Conservation (phyloP, 2,329 filamentous ascomycete species). For the Arthroderma sp. region DNA sequence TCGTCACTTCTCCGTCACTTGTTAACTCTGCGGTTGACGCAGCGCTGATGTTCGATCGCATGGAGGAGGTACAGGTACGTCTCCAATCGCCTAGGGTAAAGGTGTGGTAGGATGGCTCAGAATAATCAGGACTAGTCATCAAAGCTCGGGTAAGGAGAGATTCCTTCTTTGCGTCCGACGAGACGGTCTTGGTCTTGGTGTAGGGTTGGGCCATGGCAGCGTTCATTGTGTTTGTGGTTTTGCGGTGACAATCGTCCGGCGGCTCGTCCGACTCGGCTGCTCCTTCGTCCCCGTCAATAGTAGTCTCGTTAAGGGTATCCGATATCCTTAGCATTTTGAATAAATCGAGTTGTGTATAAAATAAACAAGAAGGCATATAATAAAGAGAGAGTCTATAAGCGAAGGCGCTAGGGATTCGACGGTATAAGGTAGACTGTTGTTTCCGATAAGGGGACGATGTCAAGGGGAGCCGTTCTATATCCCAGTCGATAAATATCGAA, state of each 20-base stretch:
- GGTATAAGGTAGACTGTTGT: too few species aligned
- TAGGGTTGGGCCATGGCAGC: slow-evolving; percentile 25
- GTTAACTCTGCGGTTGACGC: slow-evolving; percentile 81
- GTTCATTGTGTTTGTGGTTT: slow-evolving; percentile 12
- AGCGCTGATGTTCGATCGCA: slow-evolving; percentile 50
- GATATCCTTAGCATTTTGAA: slow-evolving; percentile 32
- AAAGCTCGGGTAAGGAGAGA: slow-evolving; percentile 83
- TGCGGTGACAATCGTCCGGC: slow-evolving; percentile 44
- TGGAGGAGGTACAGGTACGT: slow-evolving; percentile 21
- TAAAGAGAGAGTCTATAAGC: background rate
- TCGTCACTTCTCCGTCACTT: slow-evolving; percentile 86
- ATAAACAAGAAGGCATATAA: background rate
- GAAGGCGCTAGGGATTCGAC: slow-evolving; percentile 3
- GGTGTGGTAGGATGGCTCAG: slow-evolving; percentile 16
- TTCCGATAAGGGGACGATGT: too few species aligned
- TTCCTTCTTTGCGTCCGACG: slow-evolving; percentile 47
- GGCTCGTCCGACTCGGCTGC: slow-evolving; percentile 75
- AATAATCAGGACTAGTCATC: slow-evolving; percentile 48
- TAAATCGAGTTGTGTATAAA: background rate
- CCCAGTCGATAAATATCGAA: too few species aligned
- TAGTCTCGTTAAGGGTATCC: slow-evolving; percentile 24
- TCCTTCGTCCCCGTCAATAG: slow-evolving; percentile 47
- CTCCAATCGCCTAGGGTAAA: slow-evolving; percentile 1
- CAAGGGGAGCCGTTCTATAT: too few species aligned
- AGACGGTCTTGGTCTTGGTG: slow-evolving; percentile 33